phyloP scores from a whole-genome alignment of 768 basidiomycete genomes.

The Steccherinum ochraceum region DNA sequence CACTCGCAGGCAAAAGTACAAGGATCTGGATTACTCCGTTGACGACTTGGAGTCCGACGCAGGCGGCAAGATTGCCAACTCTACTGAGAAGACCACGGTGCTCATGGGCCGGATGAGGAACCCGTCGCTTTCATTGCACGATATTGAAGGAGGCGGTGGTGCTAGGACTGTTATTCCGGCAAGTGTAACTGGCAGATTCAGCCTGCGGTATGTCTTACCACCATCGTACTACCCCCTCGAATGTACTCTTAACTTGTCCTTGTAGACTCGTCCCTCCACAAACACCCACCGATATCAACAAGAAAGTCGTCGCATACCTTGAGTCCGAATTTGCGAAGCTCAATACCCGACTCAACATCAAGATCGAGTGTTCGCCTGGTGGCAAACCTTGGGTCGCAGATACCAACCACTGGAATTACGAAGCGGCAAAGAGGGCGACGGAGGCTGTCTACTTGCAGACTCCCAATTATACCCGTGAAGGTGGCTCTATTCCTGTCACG shows the following conservation, averaged over 20 bases:
- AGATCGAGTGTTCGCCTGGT: constrained; percentile 65
- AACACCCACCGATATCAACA: constrained; percentile 48
- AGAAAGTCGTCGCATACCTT: constrained; percentile 58
- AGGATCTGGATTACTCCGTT: constrained; percentile 63
- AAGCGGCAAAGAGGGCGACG: constrained; percentile 84
- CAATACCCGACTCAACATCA: constrained; percentile 76
- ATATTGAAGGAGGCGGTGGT: constrained; percentile 83
- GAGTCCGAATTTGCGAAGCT: constrained; percentile 79
- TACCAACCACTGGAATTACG: constrained; percentile 87
- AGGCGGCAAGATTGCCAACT: constrained; percentile 67
- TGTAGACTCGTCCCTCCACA: constrained; percentile 78
- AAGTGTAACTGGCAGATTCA: constrained; percentile 85
- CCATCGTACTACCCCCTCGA: too few relatives aligned
- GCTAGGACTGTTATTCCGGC: constrained; percentile 94
- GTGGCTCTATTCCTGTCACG: constrained; percentile 93
- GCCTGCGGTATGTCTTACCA: constrained; percentile 81
- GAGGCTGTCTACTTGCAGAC: constrained; percentile 64
- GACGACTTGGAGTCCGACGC: constrained; percentile 68
- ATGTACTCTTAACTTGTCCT: too few relatives aligned
- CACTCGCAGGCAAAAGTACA: constrained; percentile 52
- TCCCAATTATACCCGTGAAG: constrained; percentile 84
- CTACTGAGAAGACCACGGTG: constrained; percentile 65
- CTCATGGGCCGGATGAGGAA: constrained; percentile 92
- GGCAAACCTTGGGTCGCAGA: constrained; percentile 90
- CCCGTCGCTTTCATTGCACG: constrained; percentile 85